A percentile compares a stretch with the other conserved stretches of the same genome.
phyloP scores from a whole-genome alignment of 2,329 filamentous ascomycete species.

The Diaporthe eres region DNA sequence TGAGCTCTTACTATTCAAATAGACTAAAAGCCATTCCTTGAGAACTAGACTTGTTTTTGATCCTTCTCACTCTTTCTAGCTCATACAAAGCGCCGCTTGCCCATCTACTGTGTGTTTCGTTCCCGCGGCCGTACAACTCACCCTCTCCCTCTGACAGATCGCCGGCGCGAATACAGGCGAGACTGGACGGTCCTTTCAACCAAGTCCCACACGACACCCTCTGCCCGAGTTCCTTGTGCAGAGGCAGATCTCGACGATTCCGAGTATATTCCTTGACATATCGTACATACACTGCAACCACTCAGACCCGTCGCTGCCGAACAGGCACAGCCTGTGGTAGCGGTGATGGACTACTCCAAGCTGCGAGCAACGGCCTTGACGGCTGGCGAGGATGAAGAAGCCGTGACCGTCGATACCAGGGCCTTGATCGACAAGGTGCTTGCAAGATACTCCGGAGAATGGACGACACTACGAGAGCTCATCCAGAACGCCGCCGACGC shows the following conservation, averaged over 20 bases:
- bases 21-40: conserved; percentile 1
- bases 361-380: conserved; percentile 89
- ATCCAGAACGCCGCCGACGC: conserved; percentile 99
- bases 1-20: background rate
- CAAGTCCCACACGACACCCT: background rate
- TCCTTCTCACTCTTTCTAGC: background rate
- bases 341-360: conserved; percentile 77
- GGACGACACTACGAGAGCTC: conserved; percentile 89
- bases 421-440: conserved; percentile 98
- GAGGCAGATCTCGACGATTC: background rate
- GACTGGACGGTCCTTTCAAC: background rate
- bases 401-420: conserved; percentile 96
- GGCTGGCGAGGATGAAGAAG: conserved; percentile 92
- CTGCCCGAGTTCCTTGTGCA: background rate
- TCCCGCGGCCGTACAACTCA: background rate
- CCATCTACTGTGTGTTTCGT: background rate
- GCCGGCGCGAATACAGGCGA: background rate
- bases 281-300: background rate
- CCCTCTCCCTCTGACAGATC: background rate
- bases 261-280: background rate
- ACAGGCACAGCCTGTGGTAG: conserved; percentile 17
- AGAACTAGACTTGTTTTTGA: conserved; percentile 20
- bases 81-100: background rate
- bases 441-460: conserved; percentile 96
- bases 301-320: conserved; percentile 30